Base-by-base conservation (phyloP, 805 yeast species). In the Suhomyces xylopsoci region DNA sequence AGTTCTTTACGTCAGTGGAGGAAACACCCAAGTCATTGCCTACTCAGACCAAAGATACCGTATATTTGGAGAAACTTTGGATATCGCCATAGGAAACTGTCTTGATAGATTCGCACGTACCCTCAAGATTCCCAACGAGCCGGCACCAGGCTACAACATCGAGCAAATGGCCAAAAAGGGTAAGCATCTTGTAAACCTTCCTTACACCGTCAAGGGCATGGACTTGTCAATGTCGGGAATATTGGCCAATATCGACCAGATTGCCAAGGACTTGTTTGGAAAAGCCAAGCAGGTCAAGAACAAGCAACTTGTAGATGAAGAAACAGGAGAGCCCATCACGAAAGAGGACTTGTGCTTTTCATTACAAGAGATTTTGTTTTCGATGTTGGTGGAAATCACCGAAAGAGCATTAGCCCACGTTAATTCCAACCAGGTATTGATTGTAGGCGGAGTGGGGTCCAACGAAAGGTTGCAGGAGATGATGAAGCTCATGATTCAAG, bases 331-430 rank as follows among this genome's bases (percentile, higher is more conserved):
- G 49, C 69, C 66, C 30, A 80, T 90, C 46, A 87, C 96, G 0
- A 80, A 85, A 1, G 97, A 87, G 62, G 99, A 96, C 66, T 76
- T 94, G 48, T 94, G 99, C 67, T 94, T 83, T 64, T 90, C 97
- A 7, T 73, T 94, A 57, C 99, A 94, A 64, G 99, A 94, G 63
- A 87, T 90, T 34, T 72, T 94, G 26, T 94, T 88, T 68, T 91
- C 97, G 9, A 94, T 94, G 99, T 79, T 94, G 55, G 97, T 94
- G 15, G 99, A 94, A 68, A 94, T 94, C 60, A 94, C 99, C 0
- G 99, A 94, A 66, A 78, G 99, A 40, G 99, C 99, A 2, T 88
- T 94, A 96, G 99, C 99, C 0, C 99, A 94, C 64, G 98, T 93
- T 3, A 85, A 86, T 60, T 81, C 96, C 3, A 81, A 81, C 55